A percentile compares a stretch with the other conserved stretches of the same genome.
phyloP scores from a whole-genome alignment of 768 basidiomycete species.

The Cystobasidiopsis lactophilus region DNA sequence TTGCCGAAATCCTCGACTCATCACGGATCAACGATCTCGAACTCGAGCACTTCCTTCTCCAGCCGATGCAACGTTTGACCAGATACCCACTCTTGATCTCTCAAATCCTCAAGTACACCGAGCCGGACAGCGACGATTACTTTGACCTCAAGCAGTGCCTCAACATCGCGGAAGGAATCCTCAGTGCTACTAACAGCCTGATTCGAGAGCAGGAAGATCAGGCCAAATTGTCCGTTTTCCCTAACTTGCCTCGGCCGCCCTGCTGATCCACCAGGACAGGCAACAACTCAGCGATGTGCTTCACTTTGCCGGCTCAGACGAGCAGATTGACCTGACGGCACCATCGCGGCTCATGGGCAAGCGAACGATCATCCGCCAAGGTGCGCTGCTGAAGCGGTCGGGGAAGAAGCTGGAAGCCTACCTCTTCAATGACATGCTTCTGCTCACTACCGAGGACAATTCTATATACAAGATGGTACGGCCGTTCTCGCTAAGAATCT shows the following conservation, averaged over 20 bases:
- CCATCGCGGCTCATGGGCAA: conserved; percentile 65
- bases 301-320: not conserved
- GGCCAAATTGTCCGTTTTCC: conserved; percentile 29
- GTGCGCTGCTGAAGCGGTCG: conserved; percentile 53
- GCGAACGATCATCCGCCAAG: conserved; percentile 60
- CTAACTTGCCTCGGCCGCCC: too few species aligned
- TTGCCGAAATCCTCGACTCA: conserved; percentile 9
- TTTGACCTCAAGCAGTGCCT: conserved; percentile 33
- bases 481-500: conserved; percentile 37
- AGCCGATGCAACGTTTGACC: conserved; percentile 43
- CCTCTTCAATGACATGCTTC: conserved; percentile 72
- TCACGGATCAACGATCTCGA: conserved; percentile 13
- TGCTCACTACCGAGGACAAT: conserved; percentile 29
- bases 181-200: conserved; percentile 65
- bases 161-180: conserved; percentile 44
- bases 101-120: conserved; percentile 60
- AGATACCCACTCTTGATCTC: conserved; percentile 72
- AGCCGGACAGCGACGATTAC: conserved; percentile 27
- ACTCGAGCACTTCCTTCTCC: conserved; percentile 18
- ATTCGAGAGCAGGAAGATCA: conserved; percentile 62
- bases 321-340: conserved; percentile 65
- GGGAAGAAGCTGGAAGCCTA: conserved; percentile 40
- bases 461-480: not conserved
- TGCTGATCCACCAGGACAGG: too few species aligned
- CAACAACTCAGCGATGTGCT: too few species aligned